Evolutionary conservation across 2,329 filamentous ascomycete species (phyloP), one percentile per base, ranked within the genome.

Genomic region (Cladophialophora carrionii): DNA sequence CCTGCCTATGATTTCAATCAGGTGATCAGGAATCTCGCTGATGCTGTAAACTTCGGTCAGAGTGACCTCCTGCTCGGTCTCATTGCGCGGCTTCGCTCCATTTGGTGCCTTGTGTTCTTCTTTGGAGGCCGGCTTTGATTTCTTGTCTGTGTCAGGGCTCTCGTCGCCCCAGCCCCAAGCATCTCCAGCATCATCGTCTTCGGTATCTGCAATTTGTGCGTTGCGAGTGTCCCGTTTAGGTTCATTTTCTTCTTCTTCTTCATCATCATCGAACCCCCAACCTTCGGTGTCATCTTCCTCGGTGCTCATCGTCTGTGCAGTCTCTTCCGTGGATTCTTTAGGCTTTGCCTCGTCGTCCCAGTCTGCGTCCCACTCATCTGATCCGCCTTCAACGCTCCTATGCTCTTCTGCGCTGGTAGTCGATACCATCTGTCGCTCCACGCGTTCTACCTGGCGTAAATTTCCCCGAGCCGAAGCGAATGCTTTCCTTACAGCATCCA

Each of bases 121-220:
- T 17, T 64, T 46, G 34, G 14, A 29, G 4, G 41, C 7, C 6
- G 55, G 12, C 4, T 63, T 31, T 37, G 34, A 24, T 58, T 76
- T 70, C 68, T 74, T 70, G 48, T 76, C 73, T 26, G 48, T 17
- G 57, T 78, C 73, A 20, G 80, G 78, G 29, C 80, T 77, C 6
- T 90, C 90, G 43, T 92, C 92, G 24, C 87, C 90, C 91, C 92
- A 96, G 2, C 90, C 92, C 90, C 92, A 96, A 29, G 91, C 90
- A 66, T 91, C 90, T 14, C 80, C 80, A 7, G 71, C 74, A 59
- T 78, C 78, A 61, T 78, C 78, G 4, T 77, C 76, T 41, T 73
- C 75, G 7, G 69, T 58, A 63, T 59, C 32, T 69, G 63, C 29
- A 62, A 54, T 32, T 24, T 68, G 51, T 9, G 71, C 73, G 26